phyloP scores from a whole-genome alignment of 345 rosid genomes.

The Psidium guajava region DNA sequence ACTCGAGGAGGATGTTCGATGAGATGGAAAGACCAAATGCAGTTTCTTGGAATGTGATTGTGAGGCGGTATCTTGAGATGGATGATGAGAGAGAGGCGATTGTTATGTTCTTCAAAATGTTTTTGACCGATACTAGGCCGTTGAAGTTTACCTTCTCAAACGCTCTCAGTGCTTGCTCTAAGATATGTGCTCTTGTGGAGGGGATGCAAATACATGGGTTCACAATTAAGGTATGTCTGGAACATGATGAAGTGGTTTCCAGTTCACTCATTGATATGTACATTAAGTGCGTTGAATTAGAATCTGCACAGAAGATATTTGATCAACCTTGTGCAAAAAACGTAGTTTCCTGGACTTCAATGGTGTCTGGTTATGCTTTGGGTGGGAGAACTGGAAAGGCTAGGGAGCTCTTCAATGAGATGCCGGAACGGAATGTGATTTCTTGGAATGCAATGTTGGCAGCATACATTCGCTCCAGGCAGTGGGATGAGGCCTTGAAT shows the following conservation, averaged over 20 bases:
- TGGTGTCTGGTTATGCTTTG: constrained; percentile 57
- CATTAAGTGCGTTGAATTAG: constrained; percentile 46
- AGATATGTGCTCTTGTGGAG: constrained; percentile 27
- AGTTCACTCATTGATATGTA: constrained; percentile 64
- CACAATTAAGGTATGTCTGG: constrained; percentile 28
- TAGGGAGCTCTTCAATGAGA: constrained; percentile 55
- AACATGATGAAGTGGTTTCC: constrained; percentile 41
- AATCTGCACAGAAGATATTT: constrained; percentile 50
- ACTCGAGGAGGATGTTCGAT: constrained; percentile 63
- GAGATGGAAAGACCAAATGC: constrained; percentile 52
- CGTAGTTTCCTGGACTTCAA: constrained; percentile 62
- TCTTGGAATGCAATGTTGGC: constrained; percentile 88
- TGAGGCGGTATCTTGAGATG: constrained; percentile 65
- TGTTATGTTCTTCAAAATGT: constrained; percentile 49
- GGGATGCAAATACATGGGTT: constrained; percentile 71
- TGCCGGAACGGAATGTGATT: constrained; percentile 64
- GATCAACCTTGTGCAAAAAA: constrained; percentile 39
- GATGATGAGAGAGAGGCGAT: constrained; percentile 52
- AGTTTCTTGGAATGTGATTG: constrained; percentile 86
- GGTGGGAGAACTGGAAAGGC: constrained; percentile 53
- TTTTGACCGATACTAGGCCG: constrained; percentile 31
- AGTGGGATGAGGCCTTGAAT: constrained; percentile 61
- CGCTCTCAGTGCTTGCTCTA: constrained; percentile 69
- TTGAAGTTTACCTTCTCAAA: constrained; percentile 59
- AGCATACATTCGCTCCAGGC: constrained; percentile 37